A percentile compares a stretch with the other conserved stretches of the same genome.
These are phyloP conservation scores for Trichoderma endophyticum DNA, from an alignment of 2,329 filamentous ascomycete species.

Conservation along the genomic window DNA sequence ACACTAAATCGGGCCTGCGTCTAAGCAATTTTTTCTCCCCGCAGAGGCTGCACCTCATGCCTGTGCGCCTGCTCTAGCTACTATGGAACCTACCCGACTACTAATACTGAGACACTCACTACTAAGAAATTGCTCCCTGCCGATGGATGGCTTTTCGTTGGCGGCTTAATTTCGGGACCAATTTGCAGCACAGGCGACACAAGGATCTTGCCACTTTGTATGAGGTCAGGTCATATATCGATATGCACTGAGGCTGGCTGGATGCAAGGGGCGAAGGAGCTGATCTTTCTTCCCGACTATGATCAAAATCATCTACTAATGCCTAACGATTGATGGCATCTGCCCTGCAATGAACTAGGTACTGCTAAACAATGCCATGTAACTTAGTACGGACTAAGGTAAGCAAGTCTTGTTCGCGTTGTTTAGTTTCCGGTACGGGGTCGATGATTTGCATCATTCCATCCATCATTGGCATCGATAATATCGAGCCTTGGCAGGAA, in stretches of 20 bases:
- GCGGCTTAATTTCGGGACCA: constrained; percentile 26
- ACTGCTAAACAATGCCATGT: neutral
- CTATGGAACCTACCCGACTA: neutral
- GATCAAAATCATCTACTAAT: neutral
- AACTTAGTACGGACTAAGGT: neutral
- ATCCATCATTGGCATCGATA: neutral
- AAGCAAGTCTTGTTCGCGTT: neutral
- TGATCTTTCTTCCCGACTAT: neutral
- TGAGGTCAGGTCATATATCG: neutral
- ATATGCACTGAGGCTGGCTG: neutral
- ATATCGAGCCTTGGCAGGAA: neutral
- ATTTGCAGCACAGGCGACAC: neutral
- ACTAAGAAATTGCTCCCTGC: neutral
- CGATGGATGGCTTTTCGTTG: constrained; percentile 1
- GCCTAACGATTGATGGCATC: neutral
- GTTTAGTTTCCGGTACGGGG: neutral
- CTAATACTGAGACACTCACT: neutral
- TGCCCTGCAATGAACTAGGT: neutral
- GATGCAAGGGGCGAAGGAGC: neutral
- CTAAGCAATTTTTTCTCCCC: constrained; percentile 19
- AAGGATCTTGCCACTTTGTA: neutral
- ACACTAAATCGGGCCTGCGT: constrained; percentile 14
- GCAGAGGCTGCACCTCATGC: constrained; percentile 12
- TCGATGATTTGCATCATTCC: neutral
- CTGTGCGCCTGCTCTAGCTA: neutral